Base-by-base conservation (phyloP, 306 rosid species). In the Prinsepia uniflora region DNA sequence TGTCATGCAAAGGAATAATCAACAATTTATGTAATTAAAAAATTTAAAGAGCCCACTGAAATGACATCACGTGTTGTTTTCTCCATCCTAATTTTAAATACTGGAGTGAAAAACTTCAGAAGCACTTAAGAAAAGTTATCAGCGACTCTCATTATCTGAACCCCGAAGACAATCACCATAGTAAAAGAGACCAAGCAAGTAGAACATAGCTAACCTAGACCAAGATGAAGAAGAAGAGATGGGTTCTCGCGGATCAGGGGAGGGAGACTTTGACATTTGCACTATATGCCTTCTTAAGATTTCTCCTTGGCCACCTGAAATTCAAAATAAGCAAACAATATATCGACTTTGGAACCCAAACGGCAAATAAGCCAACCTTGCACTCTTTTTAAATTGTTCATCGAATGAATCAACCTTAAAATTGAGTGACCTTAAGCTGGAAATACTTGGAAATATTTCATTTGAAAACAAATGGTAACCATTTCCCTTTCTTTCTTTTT, bases 241-340 rank as follows among this genome's bases (percentile, higher is more conserved):
- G 63, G 78, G 64, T 70, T 74, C 84, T 52, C 30, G 73, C 64
- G 63, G 81, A 75, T 82, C 76, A 65, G 73, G 74, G 81, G 89
- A 82, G 83, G 85, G 86, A 81, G 88, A 79, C 84, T 83, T 87
- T 66, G 94, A 84, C 94, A 89, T 92, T 92, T 87, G 88, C 96
- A 82, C 72, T 68, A 72, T 65, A 73, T 5, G 47, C 81, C 78
- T 62, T 81, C 78, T 76, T 22, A 64, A 73, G 74, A 52, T 68
- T 76, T 78, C 81, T 75, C 72, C 81, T 73, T 63, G 76, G 75
- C 68, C 72, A 67, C 89, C 91, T 85, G 87, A 72, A 79, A 82
- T 70, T 72, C 45, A 34, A 41, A 74, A n/a, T 39, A 39, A 39
- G 8, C 62, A 58, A 57, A 56, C 64, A 74, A 48, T 62, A 34